A percentile compares a stretch with the other conserved stretches of the same genome.
phyloP scores from a whole-genome alignment of 257 asterid species.

The Prunella vulgaris region DNA sequence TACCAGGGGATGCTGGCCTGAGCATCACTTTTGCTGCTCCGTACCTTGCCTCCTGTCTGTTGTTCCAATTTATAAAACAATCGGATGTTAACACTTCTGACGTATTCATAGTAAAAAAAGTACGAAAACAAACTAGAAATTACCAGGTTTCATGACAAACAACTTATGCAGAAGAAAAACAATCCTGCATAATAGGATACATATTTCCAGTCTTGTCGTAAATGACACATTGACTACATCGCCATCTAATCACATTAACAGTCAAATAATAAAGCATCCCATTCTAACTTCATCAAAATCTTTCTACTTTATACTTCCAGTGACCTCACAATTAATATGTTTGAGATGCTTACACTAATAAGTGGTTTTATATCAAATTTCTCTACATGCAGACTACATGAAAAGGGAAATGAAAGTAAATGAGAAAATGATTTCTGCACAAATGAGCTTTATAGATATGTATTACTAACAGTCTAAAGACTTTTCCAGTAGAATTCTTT shows the following conservation, averaged over 20 bases:
- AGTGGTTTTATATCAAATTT: neutral
- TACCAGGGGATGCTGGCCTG: slow-evolving; percentile 93
- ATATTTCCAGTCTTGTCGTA: too few relatives aligned
- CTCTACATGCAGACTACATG: neutral
- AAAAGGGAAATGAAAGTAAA: neutral
- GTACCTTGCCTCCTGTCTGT: slow-evolving; percentile 52
- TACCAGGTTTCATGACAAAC: too few relatives aligned
- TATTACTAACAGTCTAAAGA: neutral
- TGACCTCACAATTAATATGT: too few relatives aligned
- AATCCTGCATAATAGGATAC: too few relatives aligned
- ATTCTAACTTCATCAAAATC: neutral
- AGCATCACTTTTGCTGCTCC: slow-evolving; percentile 99
- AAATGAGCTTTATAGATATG: neutral
- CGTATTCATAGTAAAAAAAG: too few relatives aligned
- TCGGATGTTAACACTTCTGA: too few relatives aligned
- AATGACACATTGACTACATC: too few relatives aligned
- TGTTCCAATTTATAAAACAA: neutral
- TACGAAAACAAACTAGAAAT: too few relatives aligned
- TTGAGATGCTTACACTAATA: too few relatives aligned
- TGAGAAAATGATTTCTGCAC: neutral
- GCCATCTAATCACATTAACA: too few relatives aligned
- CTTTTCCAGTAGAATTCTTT: neutral
- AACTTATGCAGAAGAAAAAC: too few relatives aligned
- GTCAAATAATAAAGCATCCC: neutral
- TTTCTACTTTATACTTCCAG: neutral